Conservation (phyloP, 768 basidiomycete genomes). For the Lactifluus subvellereus region DNA sequence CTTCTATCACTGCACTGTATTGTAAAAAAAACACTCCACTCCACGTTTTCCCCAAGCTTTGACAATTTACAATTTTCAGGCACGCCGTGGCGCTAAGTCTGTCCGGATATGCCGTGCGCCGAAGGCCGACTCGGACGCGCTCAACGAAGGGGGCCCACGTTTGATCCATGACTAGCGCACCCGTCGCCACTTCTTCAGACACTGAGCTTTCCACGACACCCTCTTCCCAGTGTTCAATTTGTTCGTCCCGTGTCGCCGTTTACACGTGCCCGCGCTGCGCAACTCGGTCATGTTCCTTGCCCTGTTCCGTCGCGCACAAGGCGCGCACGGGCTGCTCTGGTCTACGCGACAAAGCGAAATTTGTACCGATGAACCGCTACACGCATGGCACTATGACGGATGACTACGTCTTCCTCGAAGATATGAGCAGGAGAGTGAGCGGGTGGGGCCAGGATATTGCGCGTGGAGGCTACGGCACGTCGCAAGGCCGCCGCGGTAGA, state of each 20-base stretch:
- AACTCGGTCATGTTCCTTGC: slow-evolving; percentile 64
- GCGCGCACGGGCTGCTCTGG: slow-evolving; percentile 55
- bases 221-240: slow-evolving; percentile 15
- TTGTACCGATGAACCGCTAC: slow-evolving; percentile 79
- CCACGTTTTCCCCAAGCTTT: too few relatives aligned
- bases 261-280: slow-evolving; percentile 80
- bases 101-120: too few relatives aligned
- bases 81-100: too few relatives aligned
- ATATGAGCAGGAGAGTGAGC: slow-evolving; percentile 65
- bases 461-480: slow-evolving; percentile 48
- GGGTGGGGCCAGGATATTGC: slow-evolving; percentile 70
- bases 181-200: neutral
- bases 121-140: too few relatives aligned
- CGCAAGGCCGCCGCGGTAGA: slow-evolving; percentile 27
- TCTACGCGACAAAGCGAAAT: slow-evolving; percentile 63
- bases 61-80: too few relatives aligned
- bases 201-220: slow-evolving; percentile 22
- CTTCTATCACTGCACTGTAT: too few relatives aligned
- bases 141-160: too few relatives aligned
- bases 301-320: slow-evolving; percentile 70
- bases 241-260: slow-evolving; percentile 33
- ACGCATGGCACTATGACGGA: slow-evolving; percentile 84
- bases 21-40: too few relatives aligned
- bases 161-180: neutral
- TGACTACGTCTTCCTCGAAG: slow-evolving; percentile 85